Evolutionary conservation across 192 early-diverging fungal species (phyloP).

Genomic region (Coemansia sp.): DNA sequence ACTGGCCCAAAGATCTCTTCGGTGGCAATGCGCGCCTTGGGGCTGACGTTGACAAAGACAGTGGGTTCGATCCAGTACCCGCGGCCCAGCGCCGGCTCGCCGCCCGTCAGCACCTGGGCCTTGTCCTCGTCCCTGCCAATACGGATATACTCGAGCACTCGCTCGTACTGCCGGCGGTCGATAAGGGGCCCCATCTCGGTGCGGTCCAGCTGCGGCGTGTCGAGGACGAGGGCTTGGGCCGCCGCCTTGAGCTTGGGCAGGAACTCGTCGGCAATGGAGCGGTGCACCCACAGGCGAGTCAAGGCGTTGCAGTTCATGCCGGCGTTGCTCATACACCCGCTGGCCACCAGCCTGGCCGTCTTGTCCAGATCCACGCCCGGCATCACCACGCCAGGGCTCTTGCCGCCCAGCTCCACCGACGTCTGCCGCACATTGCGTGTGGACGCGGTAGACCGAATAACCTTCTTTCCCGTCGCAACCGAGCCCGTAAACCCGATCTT

Average conservation of each 20-base stretch:
- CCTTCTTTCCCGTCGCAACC: slow-evolving; percentile 48
- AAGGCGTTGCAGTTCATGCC: slow-evolving; percentile 75
- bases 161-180: slow-evolving; percentile 53
- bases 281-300: slow-evolving; percentile 66
- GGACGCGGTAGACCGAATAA: slow-evolving; percentile 48
- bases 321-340: slow-evolving; percentile 56
- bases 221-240: slow-evolving; percentile 21
- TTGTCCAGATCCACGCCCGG: slow-evolving; percentile 49
- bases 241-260: slow-evolving; percentile 50
- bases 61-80: slow-evolving; percentile 59
- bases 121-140: slow-evolving; percentile 22
- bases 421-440: slow-evolving; percentile 35
- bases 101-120: slow-evolving; percentile 37
- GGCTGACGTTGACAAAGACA: slow-evolving; percentile 48
- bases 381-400: slow-evolving; percentile 53
- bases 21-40: slow-evolving; percentile 36
- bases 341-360: slow-evolving; percentile 36
- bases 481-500: slow-evolving; percentile 56
- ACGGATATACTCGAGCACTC: slow-evolving; percentile 49
- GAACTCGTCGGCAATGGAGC: slow-evolving; percentile 58
- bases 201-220: slow-evolving; percentile 13
- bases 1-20: slow-evolving; percentile 62
- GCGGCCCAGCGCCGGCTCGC: slow-evolving; percentile 9
- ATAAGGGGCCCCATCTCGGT: slow-evolving; percentile 50
- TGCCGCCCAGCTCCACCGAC: slow-evolving; percentile 57